Conservation (phyloP, 352 stramenopile genomes). For the Globisporangium paroecandrum region DNA sequence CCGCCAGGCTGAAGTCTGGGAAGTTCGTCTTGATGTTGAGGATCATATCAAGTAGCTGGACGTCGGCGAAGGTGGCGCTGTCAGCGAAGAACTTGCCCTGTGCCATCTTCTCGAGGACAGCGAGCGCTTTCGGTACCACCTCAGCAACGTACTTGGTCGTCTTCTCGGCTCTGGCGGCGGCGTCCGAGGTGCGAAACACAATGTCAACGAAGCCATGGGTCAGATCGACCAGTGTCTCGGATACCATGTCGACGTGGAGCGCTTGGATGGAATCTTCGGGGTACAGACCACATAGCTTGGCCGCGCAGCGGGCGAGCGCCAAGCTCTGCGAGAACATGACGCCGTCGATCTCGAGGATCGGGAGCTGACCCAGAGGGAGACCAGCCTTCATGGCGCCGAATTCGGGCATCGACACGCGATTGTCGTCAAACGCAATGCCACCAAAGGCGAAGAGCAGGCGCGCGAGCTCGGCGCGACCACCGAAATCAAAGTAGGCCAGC, state of each 20-base stretch:
- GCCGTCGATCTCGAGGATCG: constrained; percentile 24
- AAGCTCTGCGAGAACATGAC: constrained; percentile 20
- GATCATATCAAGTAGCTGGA: constrained; percentile 41
- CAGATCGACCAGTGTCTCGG: constrained; percentile 12
- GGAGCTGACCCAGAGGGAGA: constrained; percentile 26
- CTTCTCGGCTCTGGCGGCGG: constrained; percentile 32
- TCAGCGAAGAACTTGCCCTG: constrained; percentile 34
- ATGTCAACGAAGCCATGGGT: background rate
- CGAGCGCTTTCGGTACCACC: constrained; percentile 27
- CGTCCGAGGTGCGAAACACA: constrained; percentile 18
- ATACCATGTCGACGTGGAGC: constrained; percentile 18
- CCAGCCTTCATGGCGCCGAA: constrained; percentile 18
- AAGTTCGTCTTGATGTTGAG: constrained; percentile 28
- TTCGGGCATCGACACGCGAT: constrained; percentile 12
- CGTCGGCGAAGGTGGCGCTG: constrained; percentile 30
- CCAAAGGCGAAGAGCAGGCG: constrained; percentile 46
- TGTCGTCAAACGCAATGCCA: constrained; percentile 24
- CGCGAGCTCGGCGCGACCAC: constrained; percentile 52
- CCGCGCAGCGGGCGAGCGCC: constrained; percentile 27
- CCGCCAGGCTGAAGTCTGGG: constrained; percentile 17
- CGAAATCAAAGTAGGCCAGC: constrained; percentile 68
- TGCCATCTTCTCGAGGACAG: constrained; percentile 24
- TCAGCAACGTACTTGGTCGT: constrained; percentile 25
- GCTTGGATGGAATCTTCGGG: constrained; percentile 13
- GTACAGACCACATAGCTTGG: constrained; percentile 21